A percentile compares a stretch with the other conserved stretches of the same genome.
Conservation (phyloP, 1,139 yeast genomes). For the Pichia sp. region DNA sequence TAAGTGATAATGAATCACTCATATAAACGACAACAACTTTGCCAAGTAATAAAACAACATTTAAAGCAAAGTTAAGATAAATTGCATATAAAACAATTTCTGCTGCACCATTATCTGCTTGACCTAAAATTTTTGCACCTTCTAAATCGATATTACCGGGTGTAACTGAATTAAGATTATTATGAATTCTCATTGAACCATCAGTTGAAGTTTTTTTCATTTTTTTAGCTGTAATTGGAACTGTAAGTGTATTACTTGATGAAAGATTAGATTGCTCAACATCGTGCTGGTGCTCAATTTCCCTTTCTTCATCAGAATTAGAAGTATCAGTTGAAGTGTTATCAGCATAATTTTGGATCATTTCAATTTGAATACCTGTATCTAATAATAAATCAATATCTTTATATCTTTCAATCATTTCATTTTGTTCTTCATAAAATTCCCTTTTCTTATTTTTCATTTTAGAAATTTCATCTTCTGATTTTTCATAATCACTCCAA, state of each 20-base stretch:
- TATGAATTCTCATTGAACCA: background rate
- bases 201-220: background rate
- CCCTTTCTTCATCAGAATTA: conserved; percentile 20
- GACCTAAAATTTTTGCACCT: conserved; percentile 48
- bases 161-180: conserved; percentile 30
- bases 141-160: conserved; percentile 57
- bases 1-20: conserved; percentile 65
- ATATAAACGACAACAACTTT: conserved; percentile 55
- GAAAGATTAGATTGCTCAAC: background rate
- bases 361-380: conserved; percentile 61
- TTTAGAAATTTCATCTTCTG: conserved; percentile 25
- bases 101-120: conserved; percentile 38
- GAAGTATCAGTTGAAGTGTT: conserved; percentile 22
- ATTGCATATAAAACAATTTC: conserved; percentile 53
- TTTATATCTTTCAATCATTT: conserved; percentile 47
- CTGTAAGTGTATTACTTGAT: conserved; percentile 3
- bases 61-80: conserved; percentile 55
- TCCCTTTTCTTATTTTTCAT: conserved; percentile 28
- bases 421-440: conserved; percentile 51
- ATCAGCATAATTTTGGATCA: conserved; percentile 56
- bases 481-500: conserved; percentile 38
- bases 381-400: conserved; percentile 65
- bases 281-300: background rate
- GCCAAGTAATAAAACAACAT: conserved; percentile 54
- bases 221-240: conserved; percentile 2